Conservation (phyloP, 139 green algal genomes). For the Ettlia oleoabundans region DNA sequence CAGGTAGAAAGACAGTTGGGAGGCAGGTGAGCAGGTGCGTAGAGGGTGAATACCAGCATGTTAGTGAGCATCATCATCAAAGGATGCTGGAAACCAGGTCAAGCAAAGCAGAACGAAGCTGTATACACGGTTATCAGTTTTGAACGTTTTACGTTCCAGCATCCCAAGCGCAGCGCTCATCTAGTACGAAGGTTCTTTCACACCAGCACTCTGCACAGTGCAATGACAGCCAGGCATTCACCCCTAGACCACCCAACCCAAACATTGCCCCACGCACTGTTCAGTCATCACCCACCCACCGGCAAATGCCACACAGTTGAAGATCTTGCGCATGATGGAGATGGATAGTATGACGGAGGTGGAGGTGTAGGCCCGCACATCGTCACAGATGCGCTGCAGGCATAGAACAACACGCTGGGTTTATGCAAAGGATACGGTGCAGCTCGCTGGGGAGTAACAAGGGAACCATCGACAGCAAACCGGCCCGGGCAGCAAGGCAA, state of each 20-base stretch:
- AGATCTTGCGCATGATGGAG: slow-evolving; percentile 75
- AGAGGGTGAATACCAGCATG: too few species aligned
- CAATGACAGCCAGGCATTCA: too few species aligned
- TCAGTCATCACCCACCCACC: slow-evolving; percentile 42
- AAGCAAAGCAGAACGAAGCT: too few species aligned
- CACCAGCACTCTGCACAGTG: too few species aligned
- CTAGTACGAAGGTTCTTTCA: too few species aligned
- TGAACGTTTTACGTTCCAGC: too few species aligned
- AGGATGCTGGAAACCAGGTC: background rate
- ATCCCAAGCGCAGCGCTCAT: too few species aligned
- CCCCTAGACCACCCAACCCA: background rate
- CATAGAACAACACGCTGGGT: background rate
- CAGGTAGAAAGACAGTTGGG: background rate
- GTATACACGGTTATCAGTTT: too few species aligned
- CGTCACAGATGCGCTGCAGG: slow-evolving; percentile 87
- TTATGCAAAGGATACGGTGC: background rate
- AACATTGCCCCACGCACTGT: background rate
- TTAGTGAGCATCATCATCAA: too few species aligned
- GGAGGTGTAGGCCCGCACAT: slow-evolving; percentile 78
- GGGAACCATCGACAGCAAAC: background rate
- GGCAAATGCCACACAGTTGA: slow-evolving; percentile 86
- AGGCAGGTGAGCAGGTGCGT: background rate
- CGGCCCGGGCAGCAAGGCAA: too few species aligned
- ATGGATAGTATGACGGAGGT: slow-evolving; percentile 68
- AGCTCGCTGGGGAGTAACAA: background rate